phyloP scores from a whole-genome alignment of 1,139 yeast species.

The Diutina neorugosa region DNA sequence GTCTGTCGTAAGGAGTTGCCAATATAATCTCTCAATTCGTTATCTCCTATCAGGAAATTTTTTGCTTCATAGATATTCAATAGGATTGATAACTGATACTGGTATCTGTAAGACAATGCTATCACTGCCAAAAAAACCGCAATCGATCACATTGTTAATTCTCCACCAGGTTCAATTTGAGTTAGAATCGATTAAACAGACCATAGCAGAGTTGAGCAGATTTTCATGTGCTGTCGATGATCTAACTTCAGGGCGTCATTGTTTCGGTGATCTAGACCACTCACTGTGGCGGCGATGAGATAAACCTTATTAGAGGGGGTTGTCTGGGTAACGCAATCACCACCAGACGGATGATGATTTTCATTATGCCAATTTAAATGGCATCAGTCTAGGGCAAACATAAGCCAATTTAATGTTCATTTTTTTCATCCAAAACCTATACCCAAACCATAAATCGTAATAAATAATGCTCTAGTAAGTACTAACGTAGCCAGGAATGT shows the following conservation, averaged over 20 bases:
- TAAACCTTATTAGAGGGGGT: neutral
- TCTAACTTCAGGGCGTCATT: neutral
- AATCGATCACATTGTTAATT: neutral
- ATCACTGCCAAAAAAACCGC: neutral
- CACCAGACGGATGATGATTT: too few relatives aligned
- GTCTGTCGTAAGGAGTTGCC: too few relatives aligned
- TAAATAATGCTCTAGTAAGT: neutral
- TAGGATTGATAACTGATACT: neutral
- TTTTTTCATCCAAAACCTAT: neutral
- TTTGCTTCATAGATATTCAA: neutral
- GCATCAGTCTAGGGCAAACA: neutral
- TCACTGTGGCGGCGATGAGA: neutral
- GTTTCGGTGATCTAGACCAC: neutral
- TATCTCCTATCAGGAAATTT: neutral
- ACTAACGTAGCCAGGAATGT: neutral
- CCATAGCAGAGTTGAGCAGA: neutral
- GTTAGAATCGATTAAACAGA: neutral
- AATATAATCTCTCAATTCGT: neutral
- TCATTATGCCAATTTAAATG: neutral
- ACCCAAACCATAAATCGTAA: neutral
- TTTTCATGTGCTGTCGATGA: neutral
- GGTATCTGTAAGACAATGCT: too few relatives aligned
- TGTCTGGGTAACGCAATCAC: neutral
- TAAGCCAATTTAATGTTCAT: neutral
- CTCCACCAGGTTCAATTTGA: neutral